These are phyloP conservation scores for Entonaema liquescens DNA, from an alignment of 495 filamentous ascomycete species.

Conservation along the genomic window DNA sequence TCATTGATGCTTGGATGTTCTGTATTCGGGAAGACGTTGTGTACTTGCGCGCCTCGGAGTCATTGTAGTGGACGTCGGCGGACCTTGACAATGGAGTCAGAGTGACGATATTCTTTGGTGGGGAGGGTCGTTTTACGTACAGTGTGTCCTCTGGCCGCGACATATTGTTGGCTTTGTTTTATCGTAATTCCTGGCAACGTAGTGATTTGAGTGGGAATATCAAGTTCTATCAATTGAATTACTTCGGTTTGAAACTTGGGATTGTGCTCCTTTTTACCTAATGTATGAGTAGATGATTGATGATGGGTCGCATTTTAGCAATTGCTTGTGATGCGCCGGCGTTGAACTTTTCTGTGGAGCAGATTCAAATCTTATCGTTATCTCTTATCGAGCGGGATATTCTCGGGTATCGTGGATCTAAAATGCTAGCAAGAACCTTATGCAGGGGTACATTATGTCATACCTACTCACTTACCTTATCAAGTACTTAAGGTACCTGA, in stretches of 20 bases:
- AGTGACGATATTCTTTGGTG: conserved; percentile 27
- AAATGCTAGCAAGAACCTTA: not conserved
- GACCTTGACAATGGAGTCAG: conserved; percentile 62
- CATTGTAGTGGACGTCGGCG: conserved; percentile 96
- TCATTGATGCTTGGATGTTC: conserved; percentile 94
- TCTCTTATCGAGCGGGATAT: conserved; percentile 29
- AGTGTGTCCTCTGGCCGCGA: conserved; percentile 95
- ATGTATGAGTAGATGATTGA: not conserved
- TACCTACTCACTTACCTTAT: not conserved
- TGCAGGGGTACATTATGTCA: too few species aligned
- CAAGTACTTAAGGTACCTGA: not conserved
- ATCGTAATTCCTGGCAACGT: not conserved
- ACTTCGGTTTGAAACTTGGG: not conserved
- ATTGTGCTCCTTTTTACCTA: not conserved
- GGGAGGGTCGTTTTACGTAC: conserved; percentile 57
- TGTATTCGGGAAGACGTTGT: conserved; percentile 97
- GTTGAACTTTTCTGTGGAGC: conserved; percentile 27
- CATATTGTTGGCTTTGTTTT: conserved; percentile 64
- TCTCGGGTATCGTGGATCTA: not conserved
- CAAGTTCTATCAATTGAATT: not conserved
- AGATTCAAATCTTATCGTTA: conserved; percentile 29
- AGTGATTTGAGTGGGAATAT: not conserved
- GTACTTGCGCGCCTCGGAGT: conserved; percentile 93
- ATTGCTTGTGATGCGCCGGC: conserved; percentile 16
- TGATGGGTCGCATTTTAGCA: conserved; percentile 11